Conservation (phyloP, 495 filamentous ascomycete genomes). For the Daldinia concentrica region DNA sequence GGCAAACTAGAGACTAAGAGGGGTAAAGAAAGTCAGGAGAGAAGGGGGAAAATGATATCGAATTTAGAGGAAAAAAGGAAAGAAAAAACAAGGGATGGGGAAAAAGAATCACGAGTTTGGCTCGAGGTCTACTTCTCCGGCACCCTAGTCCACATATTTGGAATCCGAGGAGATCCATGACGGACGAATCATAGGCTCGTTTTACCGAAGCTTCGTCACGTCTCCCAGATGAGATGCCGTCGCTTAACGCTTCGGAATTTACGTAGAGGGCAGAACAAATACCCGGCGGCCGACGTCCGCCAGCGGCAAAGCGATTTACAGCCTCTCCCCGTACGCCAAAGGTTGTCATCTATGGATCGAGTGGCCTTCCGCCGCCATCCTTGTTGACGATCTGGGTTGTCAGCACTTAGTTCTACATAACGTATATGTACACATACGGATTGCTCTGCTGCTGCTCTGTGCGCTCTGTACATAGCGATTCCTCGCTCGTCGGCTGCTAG, state of each 20-base stretch:
- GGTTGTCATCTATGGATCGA: background rate
- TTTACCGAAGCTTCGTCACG: background rate
- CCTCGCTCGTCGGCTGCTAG: background rate
- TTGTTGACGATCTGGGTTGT: background rate
- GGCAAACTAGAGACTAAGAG: background rate
- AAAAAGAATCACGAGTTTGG: background rate
- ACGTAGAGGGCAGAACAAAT: background rate
- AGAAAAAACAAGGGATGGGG: background rate
- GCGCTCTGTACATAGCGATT: background rate
- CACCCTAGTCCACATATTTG: background rate
- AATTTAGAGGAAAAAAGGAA: background rate
- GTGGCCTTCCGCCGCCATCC: background rate
- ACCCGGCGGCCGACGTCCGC: background rate
- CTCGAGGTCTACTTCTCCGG: background rate
- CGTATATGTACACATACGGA: background rate
- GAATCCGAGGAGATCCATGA: background rate
- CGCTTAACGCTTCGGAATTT: background rate
- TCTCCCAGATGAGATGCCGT: background rate
- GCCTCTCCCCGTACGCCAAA: background rate
- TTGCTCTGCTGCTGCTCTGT: background rate
- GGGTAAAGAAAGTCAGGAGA: background rate
- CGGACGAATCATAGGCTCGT: background rate
- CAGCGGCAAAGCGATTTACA: background rate
- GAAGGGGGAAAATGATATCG: background rate
- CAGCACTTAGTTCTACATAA: conserved; percentile 4